Conservation (phyloP, 176 grass and related monocot genomes). For the Chloris gayana region DNA sequence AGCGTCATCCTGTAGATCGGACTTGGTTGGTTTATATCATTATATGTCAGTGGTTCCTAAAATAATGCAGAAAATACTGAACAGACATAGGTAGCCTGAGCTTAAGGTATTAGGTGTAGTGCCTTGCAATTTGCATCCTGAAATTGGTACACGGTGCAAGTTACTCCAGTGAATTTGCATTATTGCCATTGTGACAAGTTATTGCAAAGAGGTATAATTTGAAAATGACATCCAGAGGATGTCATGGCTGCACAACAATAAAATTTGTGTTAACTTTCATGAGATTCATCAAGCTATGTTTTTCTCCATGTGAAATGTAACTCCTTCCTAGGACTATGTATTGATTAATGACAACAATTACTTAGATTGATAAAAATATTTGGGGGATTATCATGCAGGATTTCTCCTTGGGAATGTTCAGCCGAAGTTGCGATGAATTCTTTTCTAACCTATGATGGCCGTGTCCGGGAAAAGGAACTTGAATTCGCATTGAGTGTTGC, state of each 20-base stretch:
- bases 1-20: background rate
- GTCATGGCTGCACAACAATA: background rate
- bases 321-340: slow-evolving; percentile 20
- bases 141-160: background rate
- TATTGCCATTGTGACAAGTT: background rate
- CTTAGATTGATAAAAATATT: slow-evolving; percentile 38
- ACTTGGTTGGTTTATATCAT: background rate
- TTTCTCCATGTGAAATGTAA: slow-evolving; percentile 10
- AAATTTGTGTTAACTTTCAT: background rate
- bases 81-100: background rate
- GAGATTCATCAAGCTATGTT: slow-evolving; percentile 7
- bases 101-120: background rate
- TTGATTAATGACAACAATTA: slow-evolving; percentile 8
- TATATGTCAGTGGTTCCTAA: background rate
- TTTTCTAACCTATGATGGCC: slow-evolving; percentile 18
- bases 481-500: background rate
- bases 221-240: background rate
- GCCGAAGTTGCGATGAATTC: slow-evolving; percentile 58
- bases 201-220: background rate
- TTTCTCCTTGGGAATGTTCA: slow-evolving; percentile 65
- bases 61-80: background rate
- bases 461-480: background rate
- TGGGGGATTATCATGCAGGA: slow-evolving; percentile 53
- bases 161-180: background rate
- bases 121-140: background rate